Evolutionary conservation across 768 basidiomycete species (phyloP).

Genomic region (Gloeopeniophorella convolvens): DNA sequence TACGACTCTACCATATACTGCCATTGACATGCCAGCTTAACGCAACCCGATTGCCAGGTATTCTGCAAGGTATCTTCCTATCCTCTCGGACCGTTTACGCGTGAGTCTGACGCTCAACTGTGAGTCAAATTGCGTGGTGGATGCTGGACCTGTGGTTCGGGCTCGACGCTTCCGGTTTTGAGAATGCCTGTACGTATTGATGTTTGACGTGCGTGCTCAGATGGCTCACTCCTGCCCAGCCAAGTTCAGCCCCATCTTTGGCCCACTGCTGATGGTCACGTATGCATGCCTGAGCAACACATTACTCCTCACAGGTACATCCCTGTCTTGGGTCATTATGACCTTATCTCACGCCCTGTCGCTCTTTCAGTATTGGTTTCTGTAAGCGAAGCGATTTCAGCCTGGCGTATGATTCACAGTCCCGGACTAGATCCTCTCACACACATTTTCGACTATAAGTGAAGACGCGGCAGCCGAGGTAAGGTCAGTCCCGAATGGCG

Average conservation of each 20-base stretch:
- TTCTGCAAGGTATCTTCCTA: conserved; percentile 31
- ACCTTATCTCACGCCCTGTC: not conserved
- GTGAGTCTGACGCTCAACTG: not conserved
- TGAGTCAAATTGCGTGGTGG: conserved; percentile 82
- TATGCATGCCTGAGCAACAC: conserved; percentile 94
- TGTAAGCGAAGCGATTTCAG: not conserved
- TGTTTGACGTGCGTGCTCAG: not conserved
- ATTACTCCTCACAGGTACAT: conserved; percentile 77
- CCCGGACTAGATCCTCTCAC: conserved; percentile 72
- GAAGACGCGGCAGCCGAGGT: conserved; percentile 93
- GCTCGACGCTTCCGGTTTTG: conserved; percentile 88
- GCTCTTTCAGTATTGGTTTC: conserved; percentile 13
- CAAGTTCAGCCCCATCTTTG: conserved; percentile 80
- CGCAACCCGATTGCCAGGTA: conserved; percentile 20
- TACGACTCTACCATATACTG: conserved; percentile 28
- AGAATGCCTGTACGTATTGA: conserved; percentile 58
- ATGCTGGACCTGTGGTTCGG: conserved; percentile 93
- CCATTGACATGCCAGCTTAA: not conserved
- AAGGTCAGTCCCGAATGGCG: conserved; percentile 7
- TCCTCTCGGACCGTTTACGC: not conserved
- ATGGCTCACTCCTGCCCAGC: conserved; percentile 31
- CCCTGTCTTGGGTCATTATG: not conserved
- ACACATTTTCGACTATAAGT: conserved; percentile 91
- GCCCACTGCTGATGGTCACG: conserved; percentile 83
- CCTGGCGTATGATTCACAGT: not conserved